These are phyloP conservation scores for Corinectria fuckeliana DNA, from an alignment of 2,329 filamentous ascomycete genomes.

Conservation along the genomic window DNA sequence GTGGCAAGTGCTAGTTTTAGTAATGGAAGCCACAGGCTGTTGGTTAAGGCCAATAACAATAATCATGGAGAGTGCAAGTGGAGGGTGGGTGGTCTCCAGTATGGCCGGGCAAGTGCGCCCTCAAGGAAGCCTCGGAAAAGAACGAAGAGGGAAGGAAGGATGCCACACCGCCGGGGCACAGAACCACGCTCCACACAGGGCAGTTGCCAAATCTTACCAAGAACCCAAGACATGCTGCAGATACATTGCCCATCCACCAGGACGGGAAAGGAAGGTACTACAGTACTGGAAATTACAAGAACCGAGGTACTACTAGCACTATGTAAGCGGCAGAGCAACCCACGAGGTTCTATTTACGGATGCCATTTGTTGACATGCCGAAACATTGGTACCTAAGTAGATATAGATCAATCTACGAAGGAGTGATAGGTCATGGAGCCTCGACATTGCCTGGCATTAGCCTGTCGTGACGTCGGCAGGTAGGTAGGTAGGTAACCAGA, in stretches of 20 bases:
- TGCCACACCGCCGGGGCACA: neutral
- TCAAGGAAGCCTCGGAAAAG: neutral
- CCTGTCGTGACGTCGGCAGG: too few species aligned
- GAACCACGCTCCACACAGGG: neutral
- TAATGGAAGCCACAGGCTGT: neutral
- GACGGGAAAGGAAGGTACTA: too few species aligned
- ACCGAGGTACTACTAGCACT: too few species aligned
- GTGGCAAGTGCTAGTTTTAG: neutral
- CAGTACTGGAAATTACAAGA: neutral
- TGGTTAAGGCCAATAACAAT: slow-evolving; percentile 2
- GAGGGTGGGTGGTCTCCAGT: neutral
- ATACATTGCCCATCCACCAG: neutral
- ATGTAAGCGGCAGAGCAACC: neutral
- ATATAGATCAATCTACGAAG: slow-evolving; percentile 2
- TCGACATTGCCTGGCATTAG: neutral
- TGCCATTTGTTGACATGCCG: neutral
- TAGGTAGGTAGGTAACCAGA: slow-evolving; percentile 4
- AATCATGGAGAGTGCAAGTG: neutral
- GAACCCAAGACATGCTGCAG: neutral
- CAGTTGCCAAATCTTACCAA: neutral
- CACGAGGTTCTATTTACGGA: neutral
- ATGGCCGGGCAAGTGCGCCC: neutral
- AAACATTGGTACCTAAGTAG: too few species aligned
- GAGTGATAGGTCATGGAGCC: slow-evolving; percentile 1
- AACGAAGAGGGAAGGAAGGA: slow-evolving; percentile 1